Evolutionary conservation across 164 flowering plant genomes (phyloP).

Genomic region (Dillenia suffruticosa): DNA sequence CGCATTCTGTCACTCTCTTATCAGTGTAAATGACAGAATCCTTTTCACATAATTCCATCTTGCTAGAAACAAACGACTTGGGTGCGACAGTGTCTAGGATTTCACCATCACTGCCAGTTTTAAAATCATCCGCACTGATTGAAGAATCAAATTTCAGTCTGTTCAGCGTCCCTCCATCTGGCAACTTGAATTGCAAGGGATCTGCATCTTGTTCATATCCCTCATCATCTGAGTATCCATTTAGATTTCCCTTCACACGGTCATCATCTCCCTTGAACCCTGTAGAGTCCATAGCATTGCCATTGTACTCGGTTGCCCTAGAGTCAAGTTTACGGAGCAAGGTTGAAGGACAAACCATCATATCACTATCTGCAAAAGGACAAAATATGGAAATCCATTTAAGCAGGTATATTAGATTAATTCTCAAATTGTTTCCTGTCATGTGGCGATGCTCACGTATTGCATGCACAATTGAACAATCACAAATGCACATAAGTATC

Average conservation of each 20-base stretch:
- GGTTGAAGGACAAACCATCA: slow-evolving; percentile 7
- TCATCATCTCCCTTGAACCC: slow-evolving; percentile 12
- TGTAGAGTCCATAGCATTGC: slow-evolving; percentile 18
- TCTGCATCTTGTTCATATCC: slow-evolving; percentile 13
- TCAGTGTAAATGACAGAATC: slow-evolving; percentile 34
- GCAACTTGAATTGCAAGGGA: slow-evolving; percentile 11
- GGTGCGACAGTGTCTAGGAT: slow-evolving; percentile 9
- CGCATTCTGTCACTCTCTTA: slow-evolving; percentile 40
- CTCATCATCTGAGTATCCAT: background rate
- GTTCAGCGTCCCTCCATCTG: slow-evolving; percentile 12
- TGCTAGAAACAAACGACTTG: slow-evolving; percentile 5
- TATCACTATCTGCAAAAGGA: no score
- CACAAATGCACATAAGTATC: no score
- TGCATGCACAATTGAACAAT: no score
- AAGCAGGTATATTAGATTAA: no score
- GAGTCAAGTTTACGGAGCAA: slow-evolving; percentile 8
- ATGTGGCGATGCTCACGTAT: no score
- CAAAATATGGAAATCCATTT: no score
- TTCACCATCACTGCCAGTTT: slow-evolving; percentile 9
- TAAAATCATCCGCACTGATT: slow-evolving; percentile 13
- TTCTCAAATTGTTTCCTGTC: no score
- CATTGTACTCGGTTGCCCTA: slow-evolving; percentile 12
- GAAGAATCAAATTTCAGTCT: slow-evolving; percentile 15
- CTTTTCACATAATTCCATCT: slow-evolving; percentile 19
- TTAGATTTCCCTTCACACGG: slow-evolving; percentile 20